Percentiles rank a stretch among this genome's conserved stretches.
These are phyloP conservation scores for Citeromyces nyonsensis DNA, from an alignment of 805 yeast genomes.

Conservation along the genomic window DNA sequence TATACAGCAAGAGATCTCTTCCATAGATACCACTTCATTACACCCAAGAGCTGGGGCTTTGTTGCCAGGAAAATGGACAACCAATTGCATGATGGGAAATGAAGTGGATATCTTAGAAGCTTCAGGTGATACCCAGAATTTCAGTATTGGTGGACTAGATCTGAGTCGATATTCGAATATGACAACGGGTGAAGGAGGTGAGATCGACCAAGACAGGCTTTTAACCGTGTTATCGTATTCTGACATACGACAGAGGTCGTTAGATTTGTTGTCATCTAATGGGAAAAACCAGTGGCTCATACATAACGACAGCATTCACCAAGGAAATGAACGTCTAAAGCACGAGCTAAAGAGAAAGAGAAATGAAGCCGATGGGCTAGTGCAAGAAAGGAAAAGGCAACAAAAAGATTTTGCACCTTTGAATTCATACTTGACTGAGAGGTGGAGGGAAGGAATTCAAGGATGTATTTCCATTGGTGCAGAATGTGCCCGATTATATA, in stretches of 20 bases:
- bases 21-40: too few relatives aligned
- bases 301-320: conserved; percentile 16
- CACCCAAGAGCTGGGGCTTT: too few relatives aligned
- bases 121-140: too few relatives aligned
- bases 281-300: conserved; percentile 19
- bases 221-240: conserved; percentile 25
- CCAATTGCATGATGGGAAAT: too few relatives aligned
- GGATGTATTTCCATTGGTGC: conserved; percentile 21
- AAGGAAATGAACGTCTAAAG: conserved; percentile 12
- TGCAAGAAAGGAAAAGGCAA: conserved; percentile 21
- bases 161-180: too few relatives aligned
- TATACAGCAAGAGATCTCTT: too few relatives aligned
- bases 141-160: too few relatives aligned
- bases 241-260: conserved; percentile 20
- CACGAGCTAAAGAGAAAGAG: conserved; percentile 20
- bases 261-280: conserved; percentile 19
- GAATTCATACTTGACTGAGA: conserved; percentile 23
- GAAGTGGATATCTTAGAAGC: too few relatives aligned
- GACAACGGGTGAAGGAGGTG: too few relatives aligned
- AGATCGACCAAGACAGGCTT: too few relatives aligned
- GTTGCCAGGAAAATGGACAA: too few relatives aligned
- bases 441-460: conserved; percentile 35
- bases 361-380: conserved; percentile 23
- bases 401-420: conserved; percentile 28
- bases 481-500: conserved; percentile 12